phyloP scores from a whole-genome alignment of 768 basidiomycete species.

The Termitomyces sp. region DNA sequence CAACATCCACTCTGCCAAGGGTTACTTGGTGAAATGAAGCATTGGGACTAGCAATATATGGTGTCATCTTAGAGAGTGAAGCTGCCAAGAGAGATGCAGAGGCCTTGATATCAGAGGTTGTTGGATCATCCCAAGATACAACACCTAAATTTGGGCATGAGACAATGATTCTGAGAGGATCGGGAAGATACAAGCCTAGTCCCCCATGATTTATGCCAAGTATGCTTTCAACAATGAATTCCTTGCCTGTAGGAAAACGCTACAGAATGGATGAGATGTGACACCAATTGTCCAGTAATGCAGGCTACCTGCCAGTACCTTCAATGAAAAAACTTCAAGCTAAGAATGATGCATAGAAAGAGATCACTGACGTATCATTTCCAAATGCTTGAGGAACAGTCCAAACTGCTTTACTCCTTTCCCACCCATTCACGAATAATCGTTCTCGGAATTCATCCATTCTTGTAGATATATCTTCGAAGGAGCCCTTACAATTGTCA shows the following conservation, averaged over 20 bases:
- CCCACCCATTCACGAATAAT: conserved; percentile 63
- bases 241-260: conserved; percentile 62
- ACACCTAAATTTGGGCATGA: conserved; percentile 29
- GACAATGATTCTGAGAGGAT: neutral
- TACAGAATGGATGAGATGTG: conserved; percentile 9
- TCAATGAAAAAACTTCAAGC: neutral
- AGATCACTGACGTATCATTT: conserved; percentile 41
- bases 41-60: conserved; percentile 42
- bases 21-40: conserved; percentile 40
- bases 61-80: conserved; percentile 40
- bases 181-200: conserved; percentile 35
- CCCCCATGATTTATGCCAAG: conserved; percentile 72
- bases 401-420: conserved; percentile 69
- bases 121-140: conserved; percentile 55
- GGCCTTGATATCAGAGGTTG: conserved; percentile 47
- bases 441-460: conserved; percentile 65
- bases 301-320: conserved; percentile 48
- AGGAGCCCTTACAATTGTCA: conserved; percentile 64
- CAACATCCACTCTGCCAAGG: conserved; percentile 42
- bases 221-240: conserved; percentile 64
- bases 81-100: conserved; percentile 47
- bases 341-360: neutral
- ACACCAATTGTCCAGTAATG: conserved; percentile 2
- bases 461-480: conserved; percentile 65
- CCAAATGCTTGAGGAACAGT: conserved; percentile 81